Evolutionary conservation across 306 rosid species (phyloP), one percentile per base, ranked within the genome.

Genomic region (Pachyrhizus erosus): DNA sequence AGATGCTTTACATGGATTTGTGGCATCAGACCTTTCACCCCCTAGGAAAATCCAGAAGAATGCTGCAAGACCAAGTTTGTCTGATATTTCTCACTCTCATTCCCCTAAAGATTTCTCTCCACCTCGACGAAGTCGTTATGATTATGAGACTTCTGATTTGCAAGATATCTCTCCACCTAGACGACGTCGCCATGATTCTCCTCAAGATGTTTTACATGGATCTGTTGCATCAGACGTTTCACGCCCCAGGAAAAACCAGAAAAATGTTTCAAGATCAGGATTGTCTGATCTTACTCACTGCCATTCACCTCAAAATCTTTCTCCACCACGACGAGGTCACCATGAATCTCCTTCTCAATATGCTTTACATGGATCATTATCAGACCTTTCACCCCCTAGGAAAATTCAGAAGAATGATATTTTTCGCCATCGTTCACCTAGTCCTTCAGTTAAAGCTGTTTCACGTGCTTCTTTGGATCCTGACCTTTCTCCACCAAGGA

Each of bases 321-420:
- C 91, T 79, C 89, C 84, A 2, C 90, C 91, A 31, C 87, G 85
- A 39, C 73, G 33, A 7, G 21, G 37, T 76, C 64, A 43, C 70
- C 85, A 54, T 78, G 87, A 75, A 60, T 86, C 91, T 67, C 81
- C 84, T 21, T 48, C 65, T 29, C 85, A 57, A 34, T 90, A 78
- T 64, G 79, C 82, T 66, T 76, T 82, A 52, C 88, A 79, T 75
- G 61, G 49, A 68, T 82, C 86, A 18, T 84, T 55, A 7, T 49
- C 71, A 17, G 94, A 94, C 86, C 90, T 92, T 86, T 91, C 94
- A 17, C 94, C 93, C 24, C 92, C 90, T n/a, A 92, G 98, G 85
- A 92, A 85, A 80, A 82, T 86, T 12, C 82, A 77, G 69, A 86
- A 81, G 51, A 85, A 85, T 81, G 86, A 79, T 80, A 71, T 40